A percentile compares a stretch with the other conserved stretches of the same genome.
Conservation (phyloP, 2,329 filamentous ascomycete species). For the Microsporum canis region DNA sequence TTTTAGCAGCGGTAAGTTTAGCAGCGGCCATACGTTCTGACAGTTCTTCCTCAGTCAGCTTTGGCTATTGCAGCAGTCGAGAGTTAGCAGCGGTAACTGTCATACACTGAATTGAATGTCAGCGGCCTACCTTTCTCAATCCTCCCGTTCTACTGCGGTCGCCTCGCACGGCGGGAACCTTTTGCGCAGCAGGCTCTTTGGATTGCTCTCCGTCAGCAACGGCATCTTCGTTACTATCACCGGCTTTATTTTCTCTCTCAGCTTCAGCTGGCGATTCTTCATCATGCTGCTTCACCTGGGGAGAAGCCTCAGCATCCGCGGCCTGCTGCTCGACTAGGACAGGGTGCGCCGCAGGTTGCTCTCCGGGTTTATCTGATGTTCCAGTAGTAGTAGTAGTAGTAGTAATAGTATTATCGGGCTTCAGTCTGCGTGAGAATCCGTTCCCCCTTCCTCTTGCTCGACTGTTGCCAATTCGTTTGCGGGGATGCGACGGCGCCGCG, state of each 20-base stretch:
- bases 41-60: conserved; percentile 55
- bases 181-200: conserved; percentile 19
- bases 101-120: neutral
- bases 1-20: conserved; percentile 49
- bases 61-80: conserved; percentile 37
- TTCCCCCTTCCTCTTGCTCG: conserved; percentile 3
- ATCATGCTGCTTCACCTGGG: neutral
- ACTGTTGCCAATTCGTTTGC: neutral
- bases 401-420: neutral
- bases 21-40: conserved; percentile 50
- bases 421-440: conserved; percentile 2
- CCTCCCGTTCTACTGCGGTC: conserved; percentile 46
- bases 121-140: conserved; percentile 33
- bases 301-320: neutral
- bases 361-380: neutral
- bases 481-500: neutral
- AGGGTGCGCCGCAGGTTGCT: neutral
- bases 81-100: neutral
- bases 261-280: neutral
- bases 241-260: neutral
- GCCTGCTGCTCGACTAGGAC: neutral
- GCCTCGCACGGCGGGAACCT: conserved; percentile 40
- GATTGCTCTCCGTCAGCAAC: neutral
- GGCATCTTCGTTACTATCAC: neutral
- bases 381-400: neutral